Evolutionary conservation across 352 stramenopile genomes (phyloP).

Genomic region (Pythium aquatile): DNA sequence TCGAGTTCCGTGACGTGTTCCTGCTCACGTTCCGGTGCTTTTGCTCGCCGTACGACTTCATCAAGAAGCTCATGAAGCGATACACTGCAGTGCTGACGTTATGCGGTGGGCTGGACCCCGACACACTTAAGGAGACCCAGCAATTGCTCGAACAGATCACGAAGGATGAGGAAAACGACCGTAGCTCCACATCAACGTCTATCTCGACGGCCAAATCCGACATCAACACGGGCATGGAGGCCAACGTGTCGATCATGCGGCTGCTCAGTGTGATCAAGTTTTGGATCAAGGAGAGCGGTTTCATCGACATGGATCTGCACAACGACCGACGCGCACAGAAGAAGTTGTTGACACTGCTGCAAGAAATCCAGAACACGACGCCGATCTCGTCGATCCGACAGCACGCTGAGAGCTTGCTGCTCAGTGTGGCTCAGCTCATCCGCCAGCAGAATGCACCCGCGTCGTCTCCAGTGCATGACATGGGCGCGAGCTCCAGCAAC

Average conservation of each 20-base stretch:
- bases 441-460: slow-evolving; percentile 43
- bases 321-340: slow-evolving; percentile 69
- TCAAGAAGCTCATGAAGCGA: slow-evolving; percentile 87
- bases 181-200: slow-evolving; percentile 55
- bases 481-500: slow-evolving; percentile 6
- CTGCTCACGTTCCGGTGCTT: slow-evolving; percentile 81
- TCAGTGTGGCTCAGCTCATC: slow-evolving; percentile 62
- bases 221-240: slow-evolving; percentile 79
- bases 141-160: slow-evolving; percentile 63
- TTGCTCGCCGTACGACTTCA: slow-evolving; percentile 81
- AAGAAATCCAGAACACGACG: slow-evolving; percentile 74
- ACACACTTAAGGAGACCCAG: slow-evolving; percentile 63
- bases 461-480: slow-evolving; percentile 27
- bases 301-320: slow-evolving; percentile 74
- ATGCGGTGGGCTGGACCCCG: slow-evolving; percentile 43
- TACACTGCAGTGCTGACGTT: slow-evolving; percentile 76
- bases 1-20: slow-evolving; percentile 84
- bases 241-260: slow-evolving; percentile 86
- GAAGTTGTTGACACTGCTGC: slow-evolving; percentile 70
- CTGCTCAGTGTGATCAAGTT: slow-evolving; percentile 85
- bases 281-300: slow-evolving; percentile 87
- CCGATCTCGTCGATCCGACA: slow-evolving; percentile 72
- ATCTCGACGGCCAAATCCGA: slow-evolving; percentile 73
- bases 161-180: slow-evolving; percentile 56
- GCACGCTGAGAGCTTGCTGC: slow-evolving; percentile 68